These are phyloP conservation scores for Trichoderma breve DNA, from an alignment of 2,329 filamentous ascomycete species.

Conservation along the genomic window DNA sequence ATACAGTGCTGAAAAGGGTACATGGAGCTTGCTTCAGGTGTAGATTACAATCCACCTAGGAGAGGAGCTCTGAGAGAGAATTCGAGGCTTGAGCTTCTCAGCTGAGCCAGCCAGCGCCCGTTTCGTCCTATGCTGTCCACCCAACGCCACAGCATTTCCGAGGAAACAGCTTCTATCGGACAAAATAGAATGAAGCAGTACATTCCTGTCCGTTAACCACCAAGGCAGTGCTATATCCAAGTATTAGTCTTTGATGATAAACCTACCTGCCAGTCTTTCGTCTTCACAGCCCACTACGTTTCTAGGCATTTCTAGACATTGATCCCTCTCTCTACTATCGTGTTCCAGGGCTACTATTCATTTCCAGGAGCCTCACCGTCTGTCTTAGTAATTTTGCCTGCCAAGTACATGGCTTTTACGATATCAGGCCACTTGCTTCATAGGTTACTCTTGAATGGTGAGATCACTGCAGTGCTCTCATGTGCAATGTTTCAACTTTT, in stretches of 20 bases:
- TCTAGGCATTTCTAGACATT: neutral
- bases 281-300: neutral
- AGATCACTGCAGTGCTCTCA: neutral
- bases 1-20: neutral
- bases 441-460: neutral
- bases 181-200: neutral
- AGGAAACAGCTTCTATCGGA: neutral
- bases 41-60: neutral
- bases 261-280: neutral
- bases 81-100: neutral
- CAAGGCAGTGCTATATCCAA: neutral
- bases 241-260: neutral
- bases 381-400: neutral
- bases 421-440: neutral
- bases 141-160: neutral
- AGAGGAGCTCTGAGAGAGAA: neutral
- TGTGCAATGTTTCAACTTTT: neutral
- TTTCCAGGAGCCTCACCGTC: neutral
- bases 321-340: neutral
- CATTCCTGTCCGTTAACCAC: neutral
- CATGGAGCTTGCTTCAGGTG: neutral
- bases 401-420: neutral
- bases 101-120: neutral
- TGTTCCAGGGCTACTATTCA: neutral
- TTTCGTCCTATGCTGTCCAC: neutral